Base-by-base conservation (phyloP, 805 yeast genomes). In the Myxozyma kluyveri region DNA sequence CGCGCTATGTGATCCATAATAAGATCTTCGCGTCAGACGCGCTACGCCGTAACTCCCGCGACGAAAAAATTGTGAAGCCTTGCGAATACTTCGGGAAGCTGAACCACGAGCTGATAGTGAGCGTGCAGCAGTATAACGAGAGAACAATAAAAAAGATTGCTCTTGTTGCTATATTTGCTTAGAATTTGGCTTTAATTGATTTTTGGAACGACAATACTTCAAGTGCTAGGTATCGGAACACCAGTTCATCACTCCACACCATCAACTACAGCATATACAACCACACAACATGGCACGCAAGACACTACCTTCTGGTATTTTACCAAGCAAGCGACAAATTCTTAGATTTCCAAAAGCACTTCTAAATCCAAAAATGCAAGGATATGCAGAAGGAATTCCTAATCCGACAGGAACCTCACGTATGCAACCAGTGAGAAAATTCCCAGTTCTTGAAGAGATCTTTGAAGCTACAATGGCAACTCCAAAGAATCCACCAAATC, bases 301-400 rank as follows among this genome's bases (percentile, higher is more conserved):
- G 23, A 24, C 6, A 12, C 9, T 18, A 6, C 10, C 26, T 21
- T 50, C 54, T 14, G 54, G 54, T 14, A 24, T 36, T n/a, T 44
- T 50, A 3, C 54, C 54, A 10, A 22, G 35, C 2, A 47, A 49
- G 3, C 54, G 54, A 17, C 36, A 21, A 17, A 27, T 50, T 17
- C 49, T 50, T 12, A 36, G 42, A 4, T 45, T 50, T 27, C 50
- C 54, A 3, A 29, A 24, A 10, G 33, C 45, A n/a, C 44, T 24
- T 3, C 18, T 42, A 29, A 33, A 19, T 4, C 10, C 19, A 6
- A 17, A 14, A 3, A 36, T 17, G 6, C 47, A 52, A 18, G 56
- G 56, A 5, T 52, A 52, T 35, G 56, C 56, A 7, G 51, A 41
- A 3, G 52, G 41, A 14, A 27, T 52, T 22, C 42, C 37, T 3